Evolutionary conservation across 2,329 filamentous ascomycete genomes (phyloP), one percentile per base, ranked within the genome.

Genomic region (Stromatinia cepivora): DNA sequence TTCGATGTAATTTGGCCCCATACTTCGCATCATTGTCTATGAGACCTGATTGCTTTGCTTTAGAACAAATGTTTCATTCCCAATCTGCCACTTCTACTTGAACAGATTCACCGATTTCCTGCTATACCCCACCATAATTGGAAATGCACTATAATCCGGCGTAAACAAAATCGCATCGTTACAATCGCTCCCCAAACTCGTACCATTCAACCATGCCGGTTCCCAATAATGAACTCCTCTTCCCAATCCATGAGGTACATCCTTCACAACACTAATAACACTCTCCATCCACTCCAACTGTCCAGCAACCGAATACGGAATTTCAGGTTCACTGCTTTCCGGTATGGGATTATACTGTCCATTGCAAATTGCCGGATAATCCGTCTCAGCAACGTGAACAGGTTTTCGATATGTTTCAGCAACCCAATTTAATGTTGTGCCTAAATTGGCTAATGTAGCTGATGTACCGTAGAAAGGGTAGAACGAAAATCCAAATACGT

Each of bases 401-500:
- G 88, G 83, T 79, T 92, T 92, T 20, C 83, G 82, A 81, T 88
- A 92, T 22, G 82, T 84, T 59, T 78, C 81, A 22, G 85, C 85
- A 81, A 92, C 83, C 66, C 86, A 87, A 25, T 77, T 81, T 70
- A 92, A 76, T 10, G 83, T 86, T 0, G 79, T 81, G 42, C 84
- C 81, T 45, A 92, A 81, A 15, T 84, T 82, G 0, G 83, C 78
- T 0, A 92, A 82, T 0, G 87, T 89, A 1, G 90, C 89, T 0
- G 77, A 81, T 0, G 82, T 79, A 74, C 84, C 85, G 79, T 90
- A 92, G 78, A 92, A 92, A 1, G 90, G 90, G 75, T 92, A 92
- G 79, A 88, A 92, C 0, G 85, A 88, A 1, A 92, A 86, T 13
- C 89, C 90, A 79, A 92, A 90, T 71, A 89, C 83, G 77, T 93